phyloP scores from a whole-genome alignment of 1,284 basidiomycete genomes.

The Moesziomyces globuligerus region DNA sequence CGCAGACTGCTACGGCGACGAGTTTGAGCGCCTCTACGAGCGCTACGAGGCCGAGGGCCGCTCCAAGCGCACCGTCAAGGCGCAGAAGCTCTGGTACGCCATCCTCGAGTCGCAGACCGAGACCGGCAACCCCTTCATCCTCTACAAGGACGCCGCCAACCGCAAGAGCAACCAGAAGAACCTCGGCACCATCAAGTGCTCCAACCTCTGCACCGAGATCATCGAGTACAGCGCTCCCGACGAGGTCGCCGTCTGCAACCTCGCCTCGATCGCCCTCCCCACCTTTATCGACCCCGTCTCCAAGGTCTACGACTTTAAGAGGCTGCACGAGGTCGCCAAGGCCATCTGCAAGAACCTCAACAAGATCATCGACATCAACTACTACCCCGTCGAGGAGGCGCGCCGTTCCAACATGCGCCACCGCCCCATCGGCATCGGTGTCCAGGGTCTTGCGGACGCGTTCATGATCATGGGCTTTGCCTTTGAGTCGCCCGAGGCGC shows the following conservation, averaged over 20 bases:
- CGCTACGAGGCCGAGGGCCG: conserved; percentile 92
- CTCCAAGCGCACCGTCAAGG: conserved; percentile 85
- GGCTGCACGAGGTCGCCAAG: conserved; percentile 92
- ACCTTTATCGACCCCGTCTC: conserved; percentile 67
- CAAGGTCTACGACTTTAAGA: conserved; percentile 82
- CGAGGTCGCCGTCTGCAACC: conserved; percentile 98
- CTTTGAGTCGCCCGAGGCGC: conserved; percentile 89
- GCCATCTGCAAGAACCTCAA: conserved; percentile 79
- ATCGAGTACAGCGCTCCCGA: conserved; percentile 98
- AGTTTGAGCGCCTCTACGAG: conserved; percentile 90
- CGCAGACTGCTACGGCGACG: conserved; percentile 87
- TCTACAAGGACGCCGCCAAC: conserved; percentile 80
- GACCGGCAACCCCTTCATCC: conserved; percentile 97
- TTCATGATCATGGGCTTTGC: conserved; percentile 98
- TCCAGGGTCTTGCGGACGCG: conserved; percentile 96
- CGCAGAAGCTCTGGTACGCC: conserved; percentile 99
- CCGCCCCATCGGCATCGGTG: conserved; percentile 96
- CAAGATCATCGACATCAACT: conserved; percentile 90
- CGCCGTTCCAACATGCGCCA: conserved; percentile 95
- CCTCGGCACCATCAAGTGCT: conserved; percentile 98
- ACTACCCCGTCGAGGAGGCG: conserved; percentile 91
- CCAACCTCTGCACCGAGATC: conserved; percentile 98
- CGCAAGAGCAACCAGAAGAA: conserved; percentile 86
- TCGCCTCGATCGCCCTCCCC: conserved; percentile 95
- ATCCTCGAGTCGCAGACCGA: conserved; percentile 97